Percentiles rank a stretch among this genome's conserved stretches.
phyloP scores from a whole-genome alignment of 2,329 filamentous ascomycete genomes.

The Neonectria punicea region DNA sequence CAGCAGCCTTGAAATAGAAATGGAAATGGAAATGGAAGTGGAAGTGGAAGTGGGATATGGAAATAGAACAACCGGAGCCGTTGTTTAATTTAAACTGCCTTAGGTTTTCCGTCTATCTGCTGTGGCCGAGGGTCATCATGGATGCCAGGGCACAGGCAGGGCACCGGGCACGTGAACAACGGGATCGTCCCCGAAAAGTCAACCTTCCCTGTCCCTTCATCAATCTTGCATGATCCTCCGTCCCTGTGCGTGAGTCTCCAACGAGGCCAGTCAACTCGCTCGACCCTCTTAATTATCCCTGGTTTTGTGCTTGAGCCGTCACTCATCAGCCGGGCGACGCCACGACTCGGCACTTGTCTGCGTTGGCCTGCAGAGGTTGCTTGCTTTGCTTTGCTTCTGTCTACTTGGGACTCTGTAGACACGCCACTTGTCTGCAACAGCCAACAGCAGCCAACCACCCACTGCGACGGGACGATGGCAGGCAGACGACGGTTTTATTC shows the following conservation, averaged over 20 bases:
- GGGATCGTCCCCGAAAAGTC: conserved; percentile 4
- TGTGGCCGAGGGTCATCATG: background rate
- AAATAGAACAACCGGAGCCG: conserved; percentile 17
- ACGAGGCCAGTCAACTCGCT: background rate
- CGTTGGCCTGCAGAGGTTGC: background rate
- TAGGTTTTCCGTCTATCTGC: background rate
- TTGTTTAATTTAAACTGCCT: conserved; percentile 13
- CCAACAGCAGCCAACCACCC: background rate
- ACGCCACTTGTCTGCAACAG: background rate
- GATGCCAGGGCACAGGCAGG: background rate
- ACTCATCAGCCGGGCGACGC: conserved; percentile 6
- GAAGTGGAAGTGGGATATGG: conserved; percentile 26
- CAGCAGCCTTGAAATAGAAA: conserved; percentile 20
- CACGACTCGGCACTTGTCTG: conserved; percentile 9
- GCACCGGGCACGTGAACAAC: conserved; percentile 15
- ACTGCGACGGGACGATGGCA: background rate
- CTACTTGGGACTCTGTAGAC: background rate
- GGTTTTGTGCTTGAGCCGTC: background rate
- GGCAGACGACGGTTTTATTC: background rate
- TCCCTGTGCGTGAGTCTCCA: conserved; percentile 5
- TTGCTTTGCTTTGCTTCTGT: background rate
- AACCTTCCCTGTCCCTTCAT: conserved; percentile 19
- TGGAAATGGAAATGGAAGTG: conserved; percentile 19
- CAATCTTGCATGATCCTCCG: conserved; percentile 23
- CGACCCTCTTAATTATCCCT: background rate